Conservation (phyloP, 2,329 filamentous ascomycete genomes). For the Akanthomyces uredinophilus region DNA sequence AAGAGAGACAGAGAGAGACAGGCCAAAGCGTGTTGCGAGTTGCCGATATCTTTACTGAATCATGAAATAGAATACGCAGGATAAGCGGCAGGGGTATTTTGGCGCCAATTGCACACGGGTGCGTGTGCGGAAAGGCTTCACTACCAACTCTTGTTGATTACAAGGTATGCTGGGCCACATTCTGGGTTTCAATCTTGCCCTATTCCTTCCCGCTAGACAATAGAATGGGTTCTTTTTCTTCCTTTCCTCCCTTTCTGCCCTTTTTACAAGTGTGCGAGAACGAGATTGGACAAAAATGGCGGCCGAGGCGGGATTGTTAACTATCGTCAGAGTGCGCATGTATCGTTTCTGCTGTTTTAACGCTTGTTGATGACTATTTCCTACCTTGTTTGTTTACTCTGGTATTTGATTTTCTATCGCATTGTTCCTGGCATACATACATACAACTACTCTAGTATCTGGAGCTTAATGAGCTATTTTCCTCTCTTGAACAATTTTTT, state of each 20-base stretch:
- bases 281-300: background rate
- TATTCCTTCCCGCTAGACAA: conserved; percentile 2
- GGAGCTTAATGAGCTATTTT: background rate
- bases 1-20: background rate
- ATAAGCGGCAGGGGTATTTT: background rate
- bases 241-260: background rate
- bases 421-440: background rate
- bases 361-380: background rate
- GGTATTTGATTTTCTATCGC: background rate
- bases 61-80: background rate
- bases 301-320: background rate
- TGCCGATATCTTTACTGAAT: background rate
- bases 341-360: background rate
- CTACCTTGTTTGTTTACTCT: background rate
- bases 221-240: background rate
- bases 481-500: background rate
- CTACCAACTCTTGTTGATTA: background rate
- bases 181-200: background rate
- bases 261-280: background rate
- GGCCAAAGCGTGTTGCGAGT: background rate
- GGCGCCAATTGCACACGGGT: background rate
- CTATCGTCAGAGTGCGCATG: background rate
- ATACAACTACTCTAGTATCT: background rate
- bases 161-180: background rate
- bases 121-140: background rate